These are phyloP conservation scores for Pulveroboletus ravenelii DNA, from an alignment of 768 basidiomycete species.

Conservation along the genomic window DNA sequence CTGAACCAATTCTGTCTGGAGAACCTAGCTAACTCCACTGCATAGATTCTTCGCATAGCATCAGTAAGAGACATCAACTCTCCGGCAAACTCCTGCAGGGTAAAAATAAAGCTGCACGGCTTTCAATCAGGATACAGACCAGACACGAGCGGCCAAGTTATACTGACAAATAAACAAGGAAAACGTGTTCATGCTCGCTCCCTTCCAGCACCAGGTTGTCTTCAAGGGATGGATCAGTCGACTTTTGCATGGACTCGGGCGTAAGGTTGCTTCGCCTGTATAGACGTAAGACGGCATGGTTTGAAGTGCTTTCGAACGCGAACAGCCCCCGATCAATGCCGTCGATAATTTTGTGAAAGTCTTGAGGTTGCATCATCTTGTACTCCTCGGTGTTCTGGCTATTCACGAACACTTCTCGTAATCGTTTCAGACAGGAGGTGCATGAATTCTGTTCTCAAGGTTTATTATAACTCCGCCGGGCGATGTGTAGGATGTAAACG, in stretches of 20 bases:
- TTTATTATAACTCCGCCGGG: conserved; percentile 4
- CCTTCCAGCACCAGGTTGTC: conserved; percentile 39
- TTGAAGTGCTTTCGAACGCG: conserved; percentile 78
- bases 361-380: conserved; percentile 44
- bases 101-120: conserved; percentile 81
- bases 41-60: conserved; percentile 76
- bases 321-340: conserved; percentile 64
- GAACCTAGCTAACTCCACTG: conserved; percentile 50
- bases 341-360: conserved; percentile 61
- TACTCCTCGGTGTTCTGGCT: conserved; percentile 28
- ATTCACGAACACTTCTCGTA: conserved; percentile 61
- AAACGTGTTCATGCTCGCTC: conserved; percentile 75
- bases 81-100: conserved; percentile 86
- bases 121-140: conserved; percentile 5
- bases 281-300: conserved; percentile 73
- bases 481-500: background rate
- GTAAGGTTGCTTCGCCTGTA: conserved; percentile 52
- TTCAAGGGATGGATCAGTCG: conserved; percentile 12
- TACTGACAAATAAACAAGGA: conserved; percentile 89
- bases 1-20: conserved; percentile 37
- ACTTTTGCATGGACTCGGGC: conserved; percentile 5
- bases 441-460: conserved; percentile 48
- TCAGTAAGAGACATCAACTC: conserved; percentile 81
- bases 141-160: background rate
- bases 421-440: conserved; percentile 52